Evolutionary conservation across 2,329 filamentous ascomycete species (phyloP).

Genomic region (Cladophialophora chaetospira): DNA sequence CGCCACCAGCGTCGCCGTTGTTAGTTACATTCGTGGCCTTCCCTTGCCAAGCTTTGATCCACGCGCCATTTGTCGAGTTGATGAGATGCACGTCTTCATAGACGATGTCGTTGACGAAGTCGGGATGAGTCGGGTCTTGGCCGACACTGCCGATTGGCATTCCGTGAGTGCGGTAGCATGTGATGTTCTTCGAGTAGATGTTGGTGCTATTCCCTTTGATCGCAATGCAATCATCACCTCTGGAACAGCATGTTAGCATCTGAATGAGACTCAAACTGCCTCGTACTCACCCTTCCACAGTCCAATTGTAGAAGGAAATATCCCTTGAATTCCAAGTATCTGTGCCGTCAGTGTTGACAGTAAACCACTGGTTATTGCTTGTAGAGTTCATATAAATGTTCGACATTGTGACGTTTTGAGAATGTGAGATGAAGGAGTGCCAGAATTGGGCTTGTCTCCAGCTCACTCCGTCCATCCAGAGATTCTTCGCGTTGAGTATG

Average conservation of each 20-base stretch:
- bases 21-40: conserved; percentile 56
- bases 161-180: conserved; percentile 70
- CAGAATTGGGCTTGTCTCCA: conserved; percentile 63
- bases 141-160: conserved; percentile 73
- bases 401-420: conserved; percentile 63
- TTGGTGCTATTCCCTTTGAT: conserved; percentile 75
- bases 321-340: conserved; percentile 58
- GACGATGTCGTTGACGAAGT: conserved; percentile 70
- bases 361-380: conserved; percentile 54
- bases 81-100: conserved; percentile 63
- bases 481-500: conserved; percentile 20
- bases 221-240: conserved; percentile 70
- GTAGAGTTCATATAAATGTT: conserved; percentile 62
- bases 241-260: conserved; percentile 37
- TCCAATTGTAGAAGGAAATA: conserved; percentile 67
- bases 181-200: conserved; percentile 66
- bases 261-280: not conserved
- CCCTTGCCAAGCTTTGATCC: conserved; percentile 75
- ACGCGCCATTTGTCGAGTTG: conserved; percentile 65
- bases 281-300: conserved; percentile 42
- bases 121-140: conserved; percentile 64
- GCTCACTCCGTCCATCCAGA: conserved; percentile 50
- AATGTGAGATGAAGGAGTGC: conserved; percentile 69
- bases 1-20: conserved; percentile 64
- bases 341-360: conserved; percentile 67